A percentile compares a stretch with the other conserved stretches of the same genome.
Evolutionary conservation across 1,284 basidiomycete species (phyloP).

Genomic region (Takashimella koratensis): DNA sequence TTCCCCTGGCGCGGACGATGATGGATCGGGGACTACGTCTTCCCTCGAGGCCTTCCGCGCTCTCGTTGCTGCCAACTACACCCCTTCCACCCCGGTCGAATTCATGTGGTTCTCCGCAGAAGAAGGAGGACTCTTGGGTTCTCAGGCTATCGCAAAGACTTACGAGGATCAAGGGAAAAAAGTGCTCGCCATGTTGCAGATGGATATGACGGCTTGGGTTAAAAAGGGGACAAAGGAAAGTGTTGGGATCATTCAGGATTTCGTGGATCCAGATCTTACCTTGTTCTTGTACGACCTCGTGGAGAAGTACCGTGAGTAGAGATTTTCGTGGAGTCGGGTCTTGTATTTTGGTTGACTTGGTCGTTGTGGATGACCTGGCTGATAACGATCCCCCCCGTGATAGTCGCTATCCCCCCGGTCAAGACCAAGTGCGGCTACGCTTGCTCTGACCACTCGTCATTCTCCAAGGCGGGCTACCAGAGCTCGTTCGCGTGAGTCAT

Average conservation of each 20-base stretch:
- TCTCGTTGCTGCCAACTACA: constrained; percentile 72
- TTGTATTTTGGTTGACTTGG: background rate
- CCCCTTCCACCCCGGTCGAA: constrained; percentile 69
- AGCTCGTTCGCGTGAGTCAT: constrained; percentile 72
- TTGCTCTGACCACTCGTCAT: constrained; percentile 56
- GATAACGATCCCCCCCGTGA: too few relatives aligned
- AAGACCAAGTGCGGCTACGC: constrained; percentile 64
- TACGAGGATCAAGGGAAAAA: constrained; percentile 65
- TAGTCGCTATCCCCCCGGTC: constrained; percentile 47
- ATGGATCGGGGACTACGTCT: constrained; percentile 87
- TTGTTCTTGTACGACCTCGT: constrained; percentile 68
- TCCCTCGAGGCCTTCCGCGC: constrained; percentile 86
- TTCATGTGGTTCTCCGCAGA: constrained; percentile 97
- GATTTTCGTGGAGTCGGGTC: background rate
- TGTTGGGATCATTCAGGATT: constrained; percentile 89
- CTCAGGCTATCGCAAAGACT: constrained; percentile 78
- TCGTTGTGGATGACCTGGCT: constrained; percentile 7
- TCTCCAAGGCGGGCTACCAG: constrained; percentile 79
- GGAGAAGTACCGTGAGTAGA: constrained; percentile 60
- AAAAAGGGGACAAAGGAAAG: constrained; percentile 81
- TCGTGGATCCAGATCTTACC: constrained; percentile 66
- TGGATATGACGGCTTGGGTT: constrained; percentile 92
- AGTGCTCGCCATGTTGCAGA: constrained; percentile 81
- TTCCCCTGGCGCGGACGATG: constrained; percentile 74
- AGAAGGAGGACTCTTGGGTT: constrained; percentile 91